Evolutionary conservation across 2,329 filamentous ascomycete genomes (phyloP).

Genomic region (Mollisia scopiformis): DNA sequence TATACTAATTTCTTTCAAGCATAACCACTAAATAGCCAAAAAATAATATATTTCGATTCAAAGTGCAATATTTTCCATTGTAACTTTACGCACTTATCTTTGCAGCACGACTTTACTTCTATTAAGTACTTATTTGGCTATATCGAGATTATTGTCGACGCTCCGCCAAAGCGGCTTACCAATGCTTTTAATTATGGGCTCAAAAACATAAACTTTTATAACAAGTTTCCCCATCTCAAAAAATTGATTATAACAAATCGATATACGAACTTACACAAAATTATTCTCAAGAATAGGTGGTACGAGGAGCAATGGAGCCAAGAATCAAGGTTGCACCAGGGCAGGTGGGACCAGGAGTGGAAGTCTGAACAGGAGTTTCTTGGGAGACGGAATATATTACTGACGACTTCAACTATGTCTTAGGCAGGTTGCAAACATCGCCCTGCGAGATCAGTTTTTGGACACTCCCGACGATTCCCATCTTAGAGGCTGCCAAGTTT

Average conservation of each 20-base stretch:
- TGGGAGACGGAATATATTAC: neutral
- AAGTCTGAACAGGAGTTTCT: neutral
- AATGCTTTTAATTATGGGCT: neutral
- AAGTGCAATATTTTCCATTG: neutral
- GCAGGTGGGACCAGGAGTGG: neutral
- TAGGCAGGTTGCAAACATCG: neutral
- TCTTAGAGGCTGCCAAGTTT: neutral
- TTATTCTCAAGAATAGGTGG: neutral
- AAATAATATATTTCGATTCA: neutral
- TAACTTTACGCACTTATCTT: neutral
- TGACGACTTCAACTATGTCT: neutral
- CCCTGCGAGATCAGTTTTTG: neutral
- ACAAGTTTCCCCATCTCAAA: neutral
- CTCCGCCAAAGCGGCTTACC: neutral
- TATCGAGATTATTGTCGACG: neutral
- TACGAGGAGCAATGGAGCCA: neutral
- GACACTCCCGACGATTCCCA: neutral
- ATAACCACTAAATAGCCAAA: neutral
- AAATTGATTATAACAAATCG: neutral
- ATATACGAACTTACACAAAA: neutral
- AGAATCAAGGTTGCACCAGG: neutral
- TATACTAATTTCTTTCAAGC: neutral
- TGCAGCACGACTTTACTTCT: neutral
- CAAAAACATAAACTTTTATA: neutral
- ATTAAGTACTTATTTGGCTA: neutral